Conservation (phyloP, 257 asterid genomes). For the Scutellaria barbata region DNA sequence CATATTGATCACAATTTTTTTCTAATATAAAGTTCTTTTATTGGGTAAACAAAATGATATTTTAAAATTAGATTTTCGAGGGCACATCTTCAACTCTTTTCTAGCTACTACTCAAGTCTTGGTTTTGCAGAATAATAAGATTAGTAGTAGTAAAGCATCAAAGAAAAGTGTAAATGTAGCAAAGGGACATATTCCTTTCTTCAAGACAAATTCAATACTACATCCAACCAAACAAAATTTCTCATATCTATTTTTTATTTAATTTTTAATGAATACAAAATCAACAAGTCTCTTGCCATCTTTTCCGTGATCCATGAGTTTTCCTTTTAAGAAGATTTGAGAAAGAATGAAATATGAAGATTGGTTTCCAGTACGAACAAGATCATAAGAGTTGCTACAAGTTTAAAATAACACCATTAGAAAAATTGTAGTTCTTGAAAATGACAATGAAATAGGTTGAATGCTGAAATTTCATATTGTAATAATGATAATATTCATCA, state of each 20-base stretch:
- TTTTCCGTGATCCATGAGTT: too few species aligned
- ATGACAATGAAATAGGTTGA: background rate
- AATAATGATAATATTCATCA: background rate
- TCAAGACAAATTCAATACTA: slow-evolving; percentile 22
- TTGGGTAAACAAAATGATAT: background rate
- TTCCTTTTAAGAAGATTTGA: too few species aligned
- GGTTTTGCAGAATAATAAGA: slow-evolving; percentile 13
- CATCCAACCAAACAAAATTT: background rate
- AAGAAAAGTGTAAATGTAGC: slow-evolving; percentile 26
- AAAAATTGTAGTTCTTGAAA: background rate
- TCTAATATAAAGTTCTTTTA: background rate
- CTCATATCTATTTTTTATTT: too few species aligned
- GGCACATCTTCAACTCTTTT: slow-evolving; percentile 26
- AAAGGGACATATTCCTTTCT: slow-evolving; percentile 30
- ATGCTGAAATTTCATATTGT: slow-evolving; percentile 21
- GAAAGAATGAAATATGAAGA: too few species aligned
- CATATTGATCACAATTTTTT: background rate
- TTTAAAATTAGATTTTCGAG: slow-evolving; percentile 19
- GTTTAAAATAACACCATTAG: too few species aligned
- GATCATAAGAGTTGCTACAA: too few species aligned
- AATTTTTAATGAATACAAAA: too few species aligned
- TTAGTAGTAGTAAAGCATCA: background rate
- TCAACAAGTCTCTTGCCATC: too few species aligned
- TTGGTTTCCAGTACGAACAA: too few species aligned
- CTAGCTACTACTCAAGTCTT: background rate